Conservation (phyloP, 176 grass and related monocot genomes). For the Canna indica region DNA sequence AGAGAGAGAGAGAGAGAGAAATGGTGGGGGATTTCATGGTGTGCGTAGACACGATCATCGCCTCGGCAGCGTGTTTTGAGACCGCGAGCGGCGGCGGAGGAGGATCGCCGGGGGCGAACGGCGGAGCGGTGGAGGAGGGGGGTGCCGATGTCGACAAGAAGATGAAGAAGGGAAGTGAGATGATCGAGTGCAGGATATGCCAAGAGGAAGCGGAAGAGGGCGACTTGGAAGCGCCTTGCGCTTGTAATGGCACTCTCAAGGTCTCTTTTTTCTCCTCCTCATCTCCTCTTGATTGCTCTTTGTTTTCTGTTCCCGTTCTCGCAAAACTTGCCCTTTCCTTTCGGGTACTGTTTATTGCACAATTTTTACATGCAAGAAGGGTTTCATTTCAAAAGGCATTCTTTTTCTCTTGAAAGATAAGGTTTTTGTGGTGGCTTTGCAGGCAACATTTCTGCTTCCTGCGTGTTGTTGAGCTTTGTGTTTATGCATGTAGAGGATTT, state of each 20-base stretch:
- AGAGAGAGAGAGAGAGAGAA: constrained; percentile 5
- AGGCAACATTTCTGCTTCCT: not conserved
- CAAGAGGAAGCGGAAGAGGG: constrained; percentile 16
- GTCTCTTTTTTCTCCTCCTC: not conserved
- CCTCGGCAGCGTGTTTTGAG: constrained; percentile 15
- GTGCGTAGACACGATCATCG: constrained; percentile 36
- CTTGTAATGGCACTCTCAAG: constrained; percentile 25
- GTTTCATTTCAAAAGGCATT: too few relatives aligned
- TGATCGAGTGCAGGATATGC: constrained; percentile 26
- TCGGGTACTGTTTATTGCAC: not conserved
- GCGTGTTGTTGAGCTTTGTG: not conserved
- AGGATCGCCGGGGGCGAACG: not conserved
- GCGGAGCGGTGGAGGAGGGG: not conserved
- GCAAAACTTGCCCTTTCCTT: not conserved
- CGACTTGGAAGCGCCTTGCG: constrained; percentile 22
- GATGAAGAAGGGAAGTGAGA: not conserved
- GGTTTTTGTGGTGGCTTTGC: not conserved
- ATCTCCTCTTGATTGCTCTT: not conserved
- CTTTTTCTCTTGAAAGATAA: too few relatives aligned
- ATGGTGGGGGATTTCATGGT: constrained; percentile 41
- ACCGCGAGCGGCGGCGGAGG: not conserved
- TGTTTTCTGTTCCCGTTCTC: not conserved
- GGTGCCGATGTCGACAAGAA: not conserved
- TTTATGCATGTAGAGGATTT: not conserved
- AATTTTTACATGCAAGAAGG: not conserved